Conservation (phyloP, 345 rosid genomes). For the Eucalyptus erythrocorys region DNA sequence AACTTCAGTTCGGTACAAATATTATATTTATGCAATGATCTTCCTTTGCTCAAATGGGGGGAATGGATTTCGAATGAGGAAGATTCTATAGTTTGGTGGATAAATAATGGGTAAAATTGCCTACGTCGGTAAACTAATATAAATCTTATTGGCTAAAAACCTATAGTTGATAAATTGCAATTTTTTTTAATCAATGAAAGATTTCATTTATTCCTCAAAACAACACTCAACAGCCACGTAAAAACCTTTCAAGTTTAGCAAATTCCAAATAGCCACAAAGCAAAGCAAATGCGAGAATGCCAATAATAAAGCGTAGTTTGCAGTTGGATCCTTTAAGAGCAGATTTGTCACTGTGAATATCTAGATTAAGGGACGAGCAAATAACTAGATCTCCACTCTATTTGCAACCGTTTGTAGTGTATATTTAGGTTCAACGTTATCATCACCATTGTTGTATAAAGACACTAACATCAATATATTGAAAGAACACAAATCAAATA, state of each 20-base stretch:
- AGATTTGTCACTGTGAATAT: neutral
- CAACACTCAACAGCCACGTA: fast-evolving
- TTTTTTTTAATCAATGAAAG: fast-evolving
- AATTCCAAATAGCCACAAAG: neutral
- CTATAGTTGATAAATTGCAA: neutral
- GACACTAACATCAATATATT: fast-evolving
- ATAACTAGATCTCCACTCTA: too few species aligned
- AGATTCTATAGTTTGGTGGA: neutral
- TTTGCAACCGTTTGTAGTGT: fast-evolving
- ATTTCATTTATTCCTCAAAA: neutral
- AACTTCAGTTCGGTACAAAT: fast-evolving
- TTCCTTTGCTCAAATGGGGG: neutral
- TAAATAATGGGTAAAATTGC: neutral
- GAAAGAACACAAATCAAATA: too few species aligned
- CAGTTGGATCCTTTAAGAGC: too few species aligned
- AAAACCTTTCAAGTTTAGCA: neutral
- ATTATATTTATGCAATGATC: neutral
- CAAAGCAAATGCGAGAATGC: neutral
- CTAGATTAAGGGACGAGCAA: neutral
- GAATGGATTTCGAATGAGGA: neutral
- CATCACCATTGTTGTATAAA: too few species aligned
- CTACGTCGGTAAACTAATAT: neutral
- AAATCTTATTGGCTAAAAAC: neutral
- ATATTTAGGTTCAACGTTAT: neutral
- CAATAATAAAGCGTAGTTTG: neutral